Evolutionary conservation across 805 yeast genomes (phyloP).

Genomic region (Saturnispora kantuleensis): DNA sequence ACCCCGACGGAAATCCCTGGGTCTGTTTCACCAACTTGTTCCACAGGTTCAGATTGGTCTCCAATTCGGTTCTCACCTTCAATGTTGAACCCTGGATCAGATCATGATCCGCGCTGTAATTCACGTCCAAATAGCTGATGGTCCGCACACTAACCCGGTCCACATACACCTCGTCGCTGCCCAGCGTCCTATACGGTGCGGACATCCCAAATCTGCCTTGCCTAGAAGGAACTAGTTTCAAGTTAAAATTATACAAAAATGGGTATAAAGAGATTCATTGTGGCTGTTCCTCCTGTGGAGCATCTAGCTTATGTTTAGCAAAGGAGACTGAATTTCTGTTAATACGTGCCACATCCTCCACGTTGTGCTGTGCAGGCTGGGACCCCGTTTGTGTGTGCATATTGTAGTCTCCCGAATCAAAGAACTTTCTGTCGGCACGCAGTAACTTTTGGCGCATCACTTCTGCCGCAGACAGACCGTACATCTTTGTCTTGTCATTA

Average conservation of each 20-base stretch:
- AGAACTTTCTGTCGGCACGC: constrained; percentile 8
- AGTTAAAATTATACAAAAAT: background rate
- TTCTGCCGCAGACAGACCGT: constrained; percentile 6
- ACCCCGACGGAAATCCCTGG: constrained; percentile 5
- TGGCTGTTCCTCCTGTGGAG: background rate
- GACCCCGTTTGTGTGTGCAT: constrained; percentile 9
- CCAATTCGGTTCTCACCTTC: background rate
- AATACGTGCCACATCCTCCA: constrained; percentile 8
- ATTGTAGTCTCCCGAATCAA: constrained; percentile 8
- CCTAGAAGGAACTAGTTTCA: background rate
- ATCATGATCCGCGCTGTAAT: background rate
- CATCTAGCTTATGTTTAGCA: constrained; percentile 7
- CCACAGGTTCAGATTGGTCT: background rate
- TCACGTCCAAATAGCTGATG: background rate
- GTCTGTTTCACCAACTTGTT: background rate
- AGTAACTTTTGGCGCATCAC: constrained; percentile 8
- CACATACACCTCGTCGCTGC: constrained; percentile 2
- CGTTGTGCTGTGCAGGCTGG: constrained; percentile 7
- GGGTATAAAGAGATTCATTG: too few relatives aligned
- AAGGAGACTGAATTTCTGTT: constrained; percentile 8
- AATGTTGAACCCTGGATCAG: background rate
- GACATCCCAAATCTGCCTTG: too few relatives aligned
- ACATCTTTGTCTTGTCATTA: constrained; percentile 4
- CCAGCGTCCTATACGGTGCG: constrained; percentile 1
- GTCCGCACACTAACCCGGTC: constrained; percentile 2